Evolutionary conservation across 352 stramenopile species (phyloP).

Genomic region (Phytophthora crassamura): DNA sequence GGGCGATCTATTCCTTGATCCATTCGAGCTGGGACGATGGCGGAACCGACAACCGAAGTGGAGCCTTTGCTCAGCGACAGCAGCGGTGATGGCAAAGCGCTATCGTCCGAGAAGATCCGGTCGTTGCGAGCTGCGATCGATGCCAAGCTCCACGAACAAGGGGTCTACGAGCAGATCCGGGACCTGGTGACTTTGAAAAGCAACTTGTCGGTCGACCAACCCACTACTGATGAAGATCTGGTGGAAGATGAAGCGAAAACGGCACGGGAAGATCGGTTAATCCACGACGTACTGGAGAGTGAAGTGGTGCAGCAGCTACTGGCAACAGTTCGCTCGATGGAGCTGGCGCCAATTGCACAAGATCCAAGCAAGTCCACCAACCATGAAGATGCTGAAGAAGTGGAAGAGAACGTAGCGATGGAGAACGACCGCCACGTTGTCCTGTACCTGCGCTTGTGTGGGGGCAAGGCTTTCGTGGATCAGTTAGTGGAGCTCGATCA

Average conservation of each 20-base stretch:
- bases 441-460: slow-evolving; percentile 64
- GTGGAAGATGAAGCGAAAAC: background rate
- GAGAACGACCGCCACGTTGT: slow-evolving; percentile 31
- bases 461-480: slow-evolving; percentile 80
- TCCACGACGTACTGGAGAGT: slow-evolving; percentile 73
- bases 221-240: slow-evolving; percentile 7
- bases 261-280: slow-evolving; percentile 32
- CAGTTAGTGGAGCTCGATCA: slow-evolving; percentile 48
- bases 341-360: slow-evolving; percentile 6
- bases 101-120: slow-evolving; percentile 46
- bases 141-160: slow-evolving; percentile 74
- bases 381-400: slow-evolving; percentile 8
- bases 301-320: slow-evolving; percentile 81
- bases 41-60: slow-evolving; percentile 16
- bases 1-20: slow-evolving; percentile 24
- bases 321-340: slow-evolving; percentile 44
- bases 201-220: background rate
- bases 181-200: slow-evolving; percentile 56
- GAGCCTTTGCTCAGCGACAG: slow-evolving; percentile 7
- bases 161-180: slow-evolving; percentile 80
- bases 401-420: background rate
- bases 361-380: slow-evolving; percentile 1
- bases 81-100: background rate
- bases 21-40: slow-evolving; percentile 14
- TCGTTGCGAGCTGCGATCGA: slow-evolving; percentile 72